Evolutionary conservation across 2,329 filamentous ascomycete genomes (phyloP).

Genomic region (Macroventuria anomochaeta): DNA sequence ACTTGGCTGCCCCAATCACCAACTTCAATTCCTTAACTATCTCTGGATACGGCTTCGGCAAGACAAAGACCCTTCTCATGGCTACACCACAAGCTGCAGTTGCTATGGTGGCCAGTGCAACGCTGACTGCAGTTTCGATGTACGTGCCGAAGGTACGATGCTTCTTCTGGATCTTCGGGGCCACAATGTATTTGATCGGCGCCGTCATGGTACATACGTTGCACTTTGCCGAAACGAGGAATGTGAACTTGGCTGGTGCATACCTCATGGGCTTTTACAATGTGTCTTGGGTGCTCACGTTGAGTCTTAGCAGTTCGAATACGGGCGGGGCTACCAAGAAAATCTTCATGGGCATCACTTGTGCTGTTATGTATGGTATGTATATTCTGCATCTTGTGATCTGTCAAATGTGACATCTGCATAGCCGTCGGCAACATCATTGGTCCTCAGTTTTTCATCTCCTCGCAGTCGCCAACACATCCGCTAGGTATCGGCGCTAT

Average conservation of each 20-base stretch:
- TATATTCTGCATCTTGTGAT: not conserved
- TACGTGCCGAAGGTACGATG: conserved; percentile 1
- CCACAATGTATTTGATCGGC: not conserved
- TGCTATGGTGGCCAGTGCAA: not conserved
- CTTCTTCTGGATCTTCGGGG: conserved; percentile 4
- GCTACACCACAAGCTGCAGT: conserved; percentile 1
- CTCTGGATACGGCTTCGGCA: not conserved
- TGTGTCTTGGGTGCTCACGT: conserved; percentile 1
- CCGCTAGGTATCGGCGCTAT: conserved; percentile 2
- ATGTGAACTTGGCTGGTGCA: not conserved
- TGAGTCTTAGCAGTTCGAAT: conserved; percentile 4
- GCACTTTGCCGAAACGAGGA: not conserved
- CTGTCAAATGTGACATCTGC: not conserved
- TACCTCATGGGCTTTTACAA: conserved; percentile 11
- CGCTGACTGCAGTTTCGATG: not conserved
- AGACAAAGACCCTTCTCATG: not conserved
- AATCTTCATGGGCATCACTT: conserved; percentile 3
- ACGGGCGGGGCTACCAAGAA: conserved; percentile 2
- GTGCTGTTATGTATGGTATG: not conserved
- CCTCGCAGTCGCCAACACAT: not conserved
- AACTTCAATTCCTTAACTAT: conserved; percentile 7
- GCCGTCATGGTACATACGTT: conserved; percentile 1
- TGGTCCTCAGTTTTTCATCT: conserved; percentile 5
- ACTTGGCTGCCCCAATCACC: not conserved
- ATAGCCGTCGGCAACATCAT: conserved; percentile 2